Evolutionary conservation across 768 basidiomycete species (phyloP).

Genomic region (Serpula lacrymans): DNA sequence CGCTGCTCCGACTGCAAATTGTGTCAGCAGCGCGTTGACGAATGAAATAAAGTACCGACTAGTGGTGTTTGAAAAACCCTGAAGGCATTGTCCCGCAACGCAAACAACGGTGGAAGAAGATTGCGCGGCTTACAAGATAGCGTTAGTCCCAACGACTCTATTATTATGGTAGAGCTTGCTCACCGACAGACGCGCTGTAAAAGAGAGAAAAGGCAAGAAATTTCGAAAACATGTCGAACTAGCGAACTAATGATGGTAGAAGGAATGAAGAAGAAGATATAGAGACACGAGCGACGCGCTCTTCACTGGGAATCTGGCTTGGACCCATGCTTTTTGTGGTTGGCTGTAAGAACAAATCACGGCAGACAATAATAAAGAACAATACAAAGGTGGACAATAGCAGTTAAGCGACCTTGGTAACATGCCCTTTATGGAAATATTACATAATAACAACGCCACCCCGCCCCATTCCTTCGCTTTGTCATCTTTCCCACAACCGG

Average conservation of each 20-base stretch:
- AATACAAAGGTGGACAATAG: too few relatives aligned
- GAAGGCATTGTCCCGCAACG: constrained; percentile 86
- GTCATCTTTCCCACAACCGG: too few relatives aligned
- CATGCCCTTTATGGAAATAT: too few relatives aligned
- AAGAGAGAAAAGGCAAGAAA: constrained; percentile 33
- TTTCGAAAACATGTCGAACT: constrained; percentile 38
- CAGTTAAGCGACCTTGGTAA: too few relatives aligned
- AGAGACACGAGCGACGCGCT: constrained; percentile 18
- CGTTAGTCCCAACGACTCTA: neutral
- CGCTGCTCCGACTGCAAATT: constrained; percentile 60
- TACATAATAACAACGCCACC: too few relatives aligned
- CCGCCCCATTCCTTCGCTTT: too few relatives aligned
- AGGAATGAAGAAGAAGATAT: constrained; percentile 12
- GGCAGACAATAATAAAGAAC: too few relatives aligned
- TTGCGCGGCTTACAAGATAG: constrained; percentile 45
- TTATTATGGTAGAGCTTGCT: constrained; percentile 14
- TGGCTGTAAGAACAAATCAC: too few relatives aligned
- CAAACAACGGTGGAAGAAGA: constrained; percentile 63
- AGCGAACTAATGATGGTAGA: constrained; percentile 20
- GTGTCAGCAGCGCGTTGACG: constrained; percentile 12
- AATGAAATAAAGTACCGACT: constrained; percentile 32
- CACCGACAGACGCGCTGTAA: constrained; percentile 38
- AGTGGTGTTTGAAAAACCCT: constrained; percentile 73
- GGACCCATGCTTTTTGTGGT: constrained; percentile 28
- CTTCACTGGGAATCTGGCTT: constrained; percentile 9